Evolutionary conservation across 2,329 filamentous ascomycete genomes (phyloP), one percentile per base, ranked within the genome.

Genomic region (Monilinia aucupariae): DNA sequence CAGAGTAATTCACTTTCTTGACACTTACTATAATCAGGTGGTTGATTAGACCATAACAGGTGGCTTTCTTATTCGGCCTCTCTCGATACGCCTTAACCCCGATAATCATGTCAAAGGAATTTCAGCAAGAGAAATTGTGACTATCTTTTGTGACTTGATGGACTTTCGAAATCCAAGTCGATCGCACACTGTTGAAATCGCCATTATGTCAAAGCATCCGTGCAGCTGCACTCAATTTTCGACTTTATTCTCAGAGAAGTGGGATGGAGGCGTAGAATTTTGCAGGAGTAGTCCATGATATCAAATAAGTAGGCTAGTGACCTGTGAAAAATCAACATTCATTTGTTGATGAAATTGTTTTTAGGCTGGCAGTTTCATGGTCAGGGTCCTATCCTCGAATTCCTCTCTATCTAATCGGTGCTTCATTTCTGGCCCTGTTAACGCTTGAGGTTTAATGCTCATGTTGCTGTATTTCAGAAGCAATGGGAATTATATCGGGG

Each of bases 301-400:
- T 32, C 27, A 10, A 5, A 1, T 2, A 2, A 20, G 3, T 12
- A 17, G 10, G 10, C 17, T 3, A 2, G n/a, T 4, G n/a, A 6
- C 6, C 10, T n/a, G 5, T 20, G 30, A n/a, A n/a, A n/a, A n/a
- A n/a, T n/a, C 3, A n/a, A 10, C n/a, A 32, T 30, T n/a, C 2
- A 20, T 10, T 30, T 13, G 47, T 49, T 4, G 25, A 49, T 1
- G 27, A 20, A 1, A 30, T 17, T 30, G 7, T 49, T 49, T 17
- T 10, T 13, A 8, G 25, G 25, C 17, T 5, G 25, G 5, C 10
- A 30, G 25, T 30, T 30, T 7, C 15, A 15, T 30, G 7, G 47
- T 6, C 47, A 49, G 8, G 2, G 1, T 49, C 8, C 5, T 27
- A 15, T 30, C 13, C 5, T 30, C 47, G 27, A 4, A 49, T 30